Evolutionary conservation across 2,329 filamentous ascomycete genomes (phyloP).

Genomic region (Ceratocystis lukuohia): DNA sequence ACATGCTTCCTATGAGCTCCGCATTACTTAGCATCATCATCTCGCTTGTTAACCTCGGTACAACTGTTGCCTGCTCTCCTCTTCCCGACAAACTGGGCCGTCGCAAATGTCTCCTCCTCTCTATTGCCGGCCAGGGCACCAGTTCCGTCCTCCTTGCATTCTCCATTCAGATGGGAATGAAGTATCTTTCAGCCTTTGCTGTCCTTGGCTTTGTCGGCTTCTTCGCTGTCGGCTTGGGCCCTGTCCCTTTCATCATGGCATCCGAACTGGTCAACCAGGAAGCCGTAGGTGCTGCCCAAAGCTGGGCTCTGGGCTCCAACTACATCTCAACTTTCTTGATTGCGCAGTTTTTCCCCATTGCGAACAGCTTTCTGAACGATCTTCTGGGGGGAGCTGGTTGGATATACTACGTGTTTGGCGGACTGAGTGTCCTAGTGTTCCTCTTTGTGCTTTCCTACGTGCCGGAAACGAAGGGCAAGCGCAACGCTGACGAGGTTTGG

Average conservation of each 20-base stretch:
- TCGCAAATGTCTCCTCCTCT: conserved; percentile 70
- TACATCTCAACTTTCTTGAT: conserved; percentile 86
- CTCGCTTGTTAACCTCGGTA: conserved; percentile 71
- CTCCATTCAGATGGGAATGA: conserved; percentile 60
- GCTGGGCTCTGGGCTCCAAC: conserved; percentile 73
- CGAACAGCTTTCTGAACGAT: conserved; percentile 59
- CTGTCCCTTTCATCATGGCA: conserved; percentile 86
- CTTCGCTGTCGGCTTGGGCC: conserved; percentile 82
- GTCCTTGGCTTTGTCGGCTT: conserved; percentile 78
- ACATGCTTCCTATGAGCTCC: conserved; percentile 68
- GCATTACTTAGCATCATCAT: conserved; percentile 77
- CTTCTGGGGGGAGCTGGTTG: conserved; percentile 56
- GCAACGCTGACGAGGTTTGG: conserved; percentile 82
- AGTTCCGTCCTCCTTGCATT: conserved; percentile 66
- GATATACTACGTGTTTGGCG: conserved; percentile 87
- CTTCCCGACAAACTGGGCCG: conserved; percentile 78
- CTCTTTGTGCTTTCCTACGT: conserved; percentile 61
- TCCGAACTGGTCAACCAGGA: conserved; percentile 83
- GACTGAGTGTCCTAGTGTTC: conserved; percentile 53
- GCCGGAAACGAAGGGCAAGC: conserved; percentile 80
- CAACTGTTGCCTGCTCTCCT: conserved; percentile 68
- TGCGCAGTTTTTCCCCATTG: conserved; percentile 84
- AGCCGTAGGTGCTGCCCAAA: conserved; percentile 83
- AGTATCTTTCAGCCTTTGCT: conserved; percentile 64
- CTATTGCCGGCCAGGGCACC: conserved; percentile 70